phyloP scores from a whole-genome alignment of 805 yeast species.

The Schwanniomyces yamadae region DNA sequence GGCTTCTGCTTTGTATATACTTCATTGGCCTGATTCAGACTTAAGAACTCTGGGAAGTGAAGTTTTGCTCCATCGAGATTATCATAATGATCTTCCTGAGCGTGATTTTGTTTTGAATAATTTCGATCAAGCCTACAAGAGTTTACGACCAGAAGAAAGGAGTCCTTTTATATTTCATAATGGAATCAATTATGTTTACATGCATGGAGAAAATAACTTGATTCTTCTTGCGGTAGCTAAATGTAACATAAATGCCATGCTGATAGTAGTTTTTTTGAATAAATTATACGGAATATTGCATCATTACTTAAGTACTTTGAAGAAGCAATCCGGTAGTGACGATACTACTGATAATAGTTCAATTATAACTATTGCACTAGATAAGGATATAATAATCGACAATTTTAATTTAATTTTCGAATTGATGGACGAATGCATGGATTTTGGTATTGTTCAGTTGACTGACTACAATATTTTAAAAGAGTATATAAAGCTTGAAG shows the following conservation, averaged over 20 bases:
- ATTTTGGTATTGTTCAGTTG: constrained; percentile 81
- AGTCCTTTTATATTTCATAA: constrained; percentile 46
- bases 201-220: constrained; percentile 46
- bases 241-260: constrained; percentile 56
- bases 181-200: constrained; percentile 57
- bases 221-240: constrained; percentile 41
- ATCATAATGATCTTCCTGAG: constrained; percentile 30
- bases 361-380: constrained; percentile 42
- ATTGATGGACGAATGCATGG: constrained; percentile 86
- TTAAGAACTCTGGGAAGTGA: constrained; percentile 27
- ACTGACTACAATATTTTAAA: constrained; percentile 76
- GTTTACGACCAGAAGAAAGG: constrained; percentile 18
- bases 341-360: too few species aligned
- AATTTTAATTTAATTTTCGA: constrained; percentile 77
- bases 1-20: constrained; percentile 39
- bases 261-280: constrained; percentile 54
- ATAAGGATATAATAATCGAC: constrained; percentile 63
- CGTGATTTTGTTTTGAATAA: constrained; percentile 20
- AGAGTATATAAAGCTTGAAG: constrained; percentile 70
- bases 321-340: too few species aligned
- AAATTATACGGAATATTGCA: constrained; percentile 28
- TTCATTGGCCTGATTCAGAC: constrained; percentile 33
- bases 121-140: constrained; percentile 24
- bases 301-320: constrained; percentile 22
- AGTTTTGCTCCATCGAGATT: constrained; percentile 33